Evolutionary conservation across 129 eudicot species (phyloP), one percentile per base, ranked within the genome.

Genomic region (Flaveria sonorensis): DNA sequence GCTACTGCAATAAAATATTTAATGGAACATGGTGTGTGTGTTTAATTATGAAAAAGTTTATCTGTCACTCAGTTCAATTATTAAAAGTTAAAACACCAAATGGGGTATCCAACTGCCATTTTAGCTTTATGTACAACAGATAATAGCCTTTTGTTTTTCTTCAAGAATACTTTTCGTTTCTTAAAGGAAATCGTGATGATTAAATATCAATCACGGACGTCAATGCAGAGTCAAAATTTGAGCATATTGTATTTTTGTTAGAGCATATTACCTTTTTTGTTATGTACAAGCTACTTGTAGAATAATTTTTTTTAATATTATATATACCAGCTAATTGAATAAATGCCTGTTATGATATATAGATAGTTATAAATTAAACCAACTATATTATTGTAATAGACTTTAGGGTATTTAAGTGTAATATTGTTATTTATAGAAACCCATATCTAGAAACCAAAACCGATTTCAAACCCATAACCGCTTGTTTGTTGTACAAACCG

Each of bases 1-100:
- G 21, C 53, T 42, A 59, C n/a, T 14, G 28, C 64, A 19, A 64
- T 63, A 50, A 23, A 26, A 24, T 26, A 71, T 51, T 43, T 47
- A 13, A 19, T 28, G 40, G 21, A 65, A 65, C 26, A 66, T 36
- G 50, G 6, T 19, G 39, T 14, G 23, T 12, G 67, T 42, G 39
- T 19, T 7, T 18, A 59, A 60, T 57, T 56, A 36, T 57, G 60
- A 10, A 18, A 62, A 26, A 1, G 12, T 23, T 40, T 59, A 10
- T 63, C 18, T 30, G 42, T 26, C 68, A 61, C 68, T 45, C 50
- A 45, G 14, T 18, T 63, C 46, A 63, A 63, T 63, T 63, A 63
- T 63, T 59, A 28, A 63, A 63, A 63, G 21, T 15, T 63, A 62
- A 28, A 14, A 13, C 21, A 28, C 45, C 30, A 26, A 30, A 28